Evolutionary conservation across 2,329 filamentous ascomycete genomes (phyloP), one percentile per base, ranked within the genome.

Genomic region (Parastagonospora avenae): DNA sequence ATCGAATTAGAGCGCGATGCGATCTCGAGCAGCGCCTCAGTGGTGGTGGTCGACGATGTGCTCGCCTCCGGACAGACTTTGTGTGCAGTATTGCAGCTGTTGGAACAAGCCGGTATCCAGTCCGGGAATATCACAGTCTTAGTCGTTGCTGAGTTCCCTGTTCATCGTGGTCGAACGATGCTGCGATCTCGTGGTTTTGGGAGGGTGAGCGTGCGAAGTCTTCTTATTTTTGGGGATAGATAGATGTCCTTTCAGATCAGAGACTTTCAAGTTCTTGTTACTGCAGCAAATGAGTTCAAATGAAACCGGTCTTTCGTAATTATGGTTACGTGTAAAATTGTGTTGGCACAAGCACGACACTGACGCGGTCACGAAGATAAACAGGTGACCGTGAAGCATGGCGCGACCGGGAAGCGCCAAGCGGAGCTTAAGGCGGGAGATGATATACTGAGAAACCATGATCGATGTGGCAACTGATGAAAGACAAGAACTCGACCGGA

Each of bases 11-110:
- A 73, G 12, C 60, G 59, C 14, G 70, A 77, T 70, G 67, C 69
- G 32, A 29, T 86, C 14, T 59, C 71, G 0, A 61, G 24, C 31
- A 76, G 70, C 1, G 70, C 66, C 4, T 73, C 72, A 4, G 78
- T 86, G 9, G 73, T 86, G n/a, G 76, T 86, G 0, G 75, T 87
- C 4, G 84, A 87, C 51, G 84, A 87, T 66, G 82, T 85, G 27
- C 77, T 87, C 48, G 76, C 84, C 5, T 82, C 80, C 0, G 83
- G 82, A 1, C 57, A 75, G 57, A 86, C 83, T 2, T 76, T 86
- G 32, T 79, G 73, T 63, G 81, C 80, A 6, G 74, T 84, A 31
- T 58, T 87, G 30, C 56, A 75, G 57, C 69, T 87, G 1, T 62
- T 86, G 24, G 10, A 35, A 1, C 42, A 80, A 58, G 76, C 72